Evolutionary conservation across 2,329 filamentous ascomycete species (phyloP), one percentile per base, ranked within the genome.

Genomic region (Exophiala lecanii-corni): DNA sequence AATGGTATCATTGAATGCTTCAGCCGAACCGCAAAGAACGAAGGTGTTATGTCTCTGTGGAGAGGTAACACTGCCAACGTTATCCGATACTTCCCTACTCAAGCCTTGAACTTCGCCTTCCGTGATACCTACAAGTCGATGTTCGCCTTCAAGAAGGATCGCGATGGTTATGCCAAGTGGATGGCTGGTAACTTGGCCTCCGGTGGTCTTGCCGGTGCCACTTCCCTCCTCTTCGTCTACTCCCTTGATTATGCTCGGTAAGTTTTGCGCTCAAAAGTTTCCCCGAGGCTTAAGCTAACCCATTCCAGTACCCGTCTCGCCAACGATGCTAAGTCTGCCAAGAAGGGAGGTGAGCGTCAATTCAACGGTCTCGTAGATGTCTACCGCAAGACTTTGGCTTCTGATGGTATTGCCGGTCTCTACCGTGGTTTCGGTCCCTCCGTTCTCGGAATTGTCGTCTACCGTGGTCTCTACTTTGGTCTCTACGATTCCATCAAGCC

Each of bases 401-500:
- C 88, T 65, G 92, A 98, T 73, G 92, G 92, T 94, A 80, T 98
- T 77, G 86, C 84, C 69, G 92, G 92, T 94, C 89, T 98, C 68
- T 98, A 98, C 88, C 92, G 92, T 94, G 92, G 92, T 81, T 98
- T 98, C 86, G 89, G 89, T 81, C 92, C 94, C 72, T 98, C 92
- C 67, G 92, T 98, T 68, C 81, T 86, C 74, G 92, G 92, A 85
- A 98, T 98, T 74, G 75, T 98, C 66, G 92, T 98, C 78, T 98
- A 98, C 88, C 92, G 92, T 88, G 92, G 92, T 96, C 89, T 98
- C 65, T 98, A 98, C 89, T 98, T 98, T 86, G 92, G 92, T 72
- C 86, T 98, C 86, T 98, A 98, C 89, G 92, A 98, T 79, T 98
- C 92, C 63, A 84, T 98, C 82, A 98, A 98, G 89, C 92, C 92